phyloP scores from a whole-genome alignment of 225 moss, liverwort and hornwort species.

The Bryoerythrophyllum caledonicum region DNA sequence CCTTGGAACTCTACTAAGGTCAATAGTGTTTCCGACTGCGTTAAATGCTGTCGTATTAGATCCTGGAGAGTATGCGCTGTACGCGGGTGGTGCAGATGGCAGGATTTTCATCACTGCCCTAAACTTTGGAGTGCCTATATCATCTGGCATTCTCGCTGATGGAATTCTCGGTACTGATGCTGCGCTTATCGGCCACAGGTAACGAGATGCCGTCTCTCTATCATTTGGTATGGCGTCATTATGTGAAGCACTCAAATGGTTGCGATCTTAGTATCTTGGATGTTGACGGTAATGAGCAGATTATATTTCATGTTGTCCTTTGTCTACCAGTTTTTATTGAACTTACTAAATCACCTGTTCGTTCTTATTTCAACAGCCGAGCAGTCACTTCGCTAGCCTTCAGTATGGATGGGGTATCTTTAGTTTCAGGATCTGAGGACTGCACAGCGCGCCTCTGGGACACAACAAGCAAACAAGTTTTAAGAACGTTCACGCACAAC shows the following conservation, averaged over 20 bases:
- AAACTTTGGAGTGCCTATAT: slow-evolving; percentile 92
- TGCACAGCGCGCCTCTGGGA: slow-evolving; percentile 97
- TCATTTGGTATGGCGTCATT: no score
- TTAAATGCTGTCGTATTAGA: slow-evolving; percentile 86
- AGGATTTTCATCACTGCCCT: slow-evolving; percentile 96
- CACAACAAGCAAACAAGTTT: slow-evolving; percentile 86
- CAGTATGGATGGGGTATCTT: slow-evolving; percentile 94
- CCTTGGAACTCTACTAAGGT: slow-evolving; percentile 83
- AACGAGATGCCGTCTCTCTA: no score
- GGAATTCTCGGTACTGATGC: slow-evolving; percentile 92
- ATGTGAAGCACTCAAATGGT: not conserved
- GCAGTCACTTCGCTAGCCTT: slow-evolving; percentile 94
- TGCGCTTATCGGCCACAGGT: slow-evolving; percentile 97
- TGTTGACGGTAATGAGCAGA: not conserved
- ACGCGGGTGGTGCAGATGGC: slow-evolving; percentile 95
- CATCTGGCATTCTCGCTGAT: slow-evolving; percentile 84
- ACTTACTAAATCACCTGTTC: slow-evolving; percentile 19
- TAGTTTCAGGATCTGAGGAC: slow-evolving; percentile 97
- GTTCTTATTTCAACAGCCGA: slow-evolving; percentile 56
- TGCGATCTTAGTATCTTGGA: not conserved
- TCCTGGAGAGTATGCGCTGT: slow-evolving; percentile 95
- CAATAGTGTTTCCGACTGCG: slow-evolving; percentile 93
- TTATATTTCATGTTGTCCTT: slow-evolving; percentile 1
- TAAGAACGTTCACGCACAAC: slow-evolving; percentile 85
- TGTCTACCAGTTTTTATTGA: no score